phyloP scores from a whole-genome alignment of 179 eudicot genomes.

The Vitellaria paradoxa region DNA sequence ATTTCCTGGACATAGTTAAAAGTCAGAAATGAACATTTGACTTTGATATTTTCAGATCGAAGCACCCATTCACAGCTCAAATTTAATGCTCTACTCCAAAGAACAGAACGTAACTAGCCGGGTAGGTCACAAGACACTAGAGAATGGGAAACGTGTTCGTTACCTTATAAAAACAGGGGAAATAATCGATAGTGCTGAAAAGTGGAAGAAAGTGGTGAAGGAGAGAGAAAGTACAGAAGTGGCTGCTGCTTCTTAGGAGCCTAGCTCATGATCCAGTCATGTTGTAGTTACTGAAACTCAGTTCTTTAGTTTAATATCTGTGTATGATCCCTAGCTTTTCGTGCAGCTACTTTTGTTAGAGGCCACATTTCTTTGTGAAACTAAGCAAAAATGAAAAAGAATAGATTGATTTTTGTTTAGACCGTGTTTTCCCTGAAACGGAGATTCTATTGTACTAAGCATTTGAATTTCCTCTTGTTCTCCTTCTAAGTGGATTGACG shows the following conservation, averaged over 20 bases:
- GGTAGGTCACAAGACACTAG: constrained; percentile 84
- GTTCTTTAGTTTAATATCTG: not conserved
- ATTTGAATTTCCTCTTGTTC: not conserved
- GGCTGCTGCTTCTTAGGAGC: constrained; percentile 44
- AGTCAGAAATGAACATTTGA: not conserved
- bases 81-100: constrained; percentile 94
- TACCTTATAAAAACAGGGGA: constrained; percentile 97
- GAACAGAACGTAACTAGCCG: constrained; percentile 78
- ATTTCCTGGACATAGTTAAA: not conserved
- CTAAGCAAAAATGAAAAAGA: not conserved
- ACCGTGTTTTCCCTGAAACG: not conserved
- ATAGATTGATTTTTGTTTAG: not conserved
- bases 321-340: not conserved
- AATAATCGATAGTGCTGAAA: constrained; percentile 79
- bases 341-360: not conserved
- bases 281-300: constrained; percentile 6
- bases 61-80: constrained; percentile 95
- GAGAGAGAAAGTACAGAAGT: constrained; percentile 60
- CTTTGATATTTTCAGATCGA: constrained; percentile 51
- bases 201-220: constrained; percentile 68
- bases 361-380: not conserved
- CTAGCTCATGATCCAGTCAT: constrained; percentile 2
- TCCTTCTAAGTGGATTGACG: too few species aligned
- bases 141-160: constrained; percentile 84
- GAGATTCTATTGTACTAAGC: not conserved